These are phyloP conservation scores for Dacryopinax spathularia DNA, from an alignment of 768 basidiomycete genomes.

Conservation along the genomic window DNA sequence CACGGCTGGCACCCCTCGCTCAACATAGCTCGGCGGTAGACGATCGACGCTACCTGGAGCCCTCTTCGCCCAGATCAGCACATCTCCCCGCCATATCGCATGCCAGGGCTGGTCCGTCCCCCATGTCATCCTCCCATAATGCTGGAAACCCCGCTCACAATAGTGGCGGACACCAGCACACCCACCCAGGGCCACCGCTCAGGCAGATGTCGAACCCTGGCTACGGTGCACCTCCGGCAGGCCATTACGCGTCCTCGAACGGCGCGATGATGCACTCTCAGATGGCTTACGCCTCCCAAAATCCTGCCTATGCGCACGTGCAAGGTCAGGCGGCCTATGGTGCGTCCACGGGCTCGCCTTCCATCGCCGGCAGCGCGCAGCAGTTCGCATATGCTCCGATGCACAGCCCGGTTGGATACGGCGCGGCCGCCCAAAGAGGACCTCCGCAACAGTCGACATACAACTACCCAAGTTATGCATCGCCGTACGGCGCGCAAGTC, in stretches of 20 bases:
- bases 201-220: neutral
- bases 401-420: neutral
- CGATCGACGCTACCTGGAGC: neutral
- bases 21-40: neutral
- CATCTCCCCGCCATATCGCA: slow-evolving; percentile 3
- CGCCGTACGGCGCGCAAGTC: neutral
- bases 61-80: neutral
- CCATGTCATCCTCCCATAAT: neutral
- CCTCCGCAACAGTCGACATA: neutral
- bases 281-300: neutral
- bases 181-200: neutral
- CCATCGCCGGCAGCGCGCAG: neutral
- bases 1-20: too few relatives aligned
- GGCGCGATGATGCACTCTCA: slow-evolving; percentile 1
- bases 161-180: neutral
- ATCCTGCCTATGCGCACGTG: neutral
- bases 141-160: neutral
- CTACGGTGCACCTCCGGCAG: neutral
- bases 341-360: neutral
- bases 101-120: neutral
- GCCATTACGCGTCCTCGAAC: neutral
- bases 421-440: neutral
- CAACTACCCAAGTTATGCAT: neutral
- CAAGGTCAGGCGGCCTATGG: neutral
- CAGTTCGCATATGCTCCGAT: neutral